phyloP scores from a whole-genome alignment of 352 stramenopile genomes.

The Phytophthora tentaculata region DNA sequence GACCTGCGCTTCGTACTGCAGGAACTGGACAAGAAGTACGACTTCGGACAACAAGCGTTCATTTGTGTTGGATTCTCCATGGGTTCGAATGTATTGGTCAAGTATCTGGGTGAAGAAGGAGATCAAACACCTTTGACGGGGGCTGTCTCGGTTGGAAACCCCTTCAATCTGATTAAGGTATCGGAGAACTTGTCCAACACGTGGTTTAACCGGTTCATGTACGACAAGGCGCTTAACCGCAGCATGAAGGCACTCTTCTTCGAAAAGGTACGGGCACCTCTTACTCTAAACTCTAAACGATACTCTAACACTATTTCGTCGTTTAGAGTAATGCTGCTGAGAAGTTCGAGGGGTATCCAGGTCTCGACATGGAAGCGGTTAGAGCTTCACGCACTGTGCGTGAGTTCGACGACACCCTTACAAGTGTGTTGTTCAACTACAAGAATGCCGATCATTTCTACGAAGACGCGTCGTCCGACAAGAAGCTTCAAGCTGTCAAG shows the following conservation, averaged over 20 bases:
- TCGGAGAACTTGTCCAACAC: slow-evolving; percentile 46
- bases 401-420: slow-evolving; percentile 69
- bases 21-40: slow-evolving; percentile 41
- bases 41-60: slow-evolving; percentile 48
- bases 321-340: slow-evolving; percentile 43
- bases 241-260: slow-evolving; percentile 72
- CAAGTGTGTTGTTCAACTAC: slow-evolving; percentile 57
- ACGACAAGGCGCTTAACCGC: slow-evolving; percentile 54
- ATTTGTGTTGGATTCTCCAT: slow-evolving; percentile 73
- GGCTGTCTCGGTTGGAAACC: slow-evolving; percentile 72
- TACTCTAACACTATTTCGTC: too few relatives aligned
- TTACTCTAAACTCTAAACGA: too few relatives aligned
- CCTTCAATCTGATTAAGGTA: slow-evolving; percentile 65
- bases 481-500: slow-evolving; percentile 38
- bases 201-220: slow-evolving; percentile 60
- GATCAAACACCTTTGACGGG: slow-evolving; percentile 45
- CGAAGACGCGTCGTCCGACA: slow-evolving; percentile 52
- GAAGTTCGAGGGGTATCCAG: slow-evolving; percentile 48
- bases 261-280: slow-evolving; percentile 33
- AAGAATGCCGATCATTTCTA: slow-evolving; percentile 59
- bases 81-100: slow-evolving; percentile 77
- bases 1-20: slow-evolving; percentile 59
- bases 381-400: slow-evolving; percentile 37
- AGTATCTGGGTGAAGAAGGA: slow-evolving; percentile 72
- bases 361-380: slow-evolving; percentile 51